Evolutionary conservation across 1,284 basidiomycete species (phyloP).

Genomic region (Heterobasidion irregulare): DNA sequence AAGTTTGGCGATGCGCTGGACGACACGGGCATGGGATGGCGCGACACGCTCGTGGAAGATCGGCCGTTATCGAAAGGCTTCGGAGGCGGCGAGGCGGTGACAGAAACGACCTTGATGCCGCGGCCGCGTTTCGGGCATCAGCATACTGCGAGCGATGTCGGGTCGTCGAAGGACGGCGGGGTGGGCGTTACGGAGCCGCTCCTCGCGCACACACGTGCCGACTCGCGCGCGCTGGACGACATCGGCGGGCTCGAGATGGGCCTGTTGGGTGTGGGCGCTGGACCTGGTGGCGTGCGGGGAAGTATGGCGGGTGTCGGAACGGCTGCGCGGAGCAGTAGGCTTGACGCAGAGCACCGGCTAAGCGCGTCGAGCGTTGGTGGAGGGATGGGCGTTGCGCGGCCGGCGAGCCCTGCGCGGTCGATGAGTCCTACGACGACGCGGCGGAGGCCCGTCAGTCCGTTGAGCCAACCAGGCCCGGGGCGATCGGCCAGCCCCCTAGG

Average conservation of each 20-base stretch:
- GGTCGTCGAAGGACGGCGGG: conserved; percentile 15
- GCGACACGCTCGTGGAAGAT: conserved; percentile 18
- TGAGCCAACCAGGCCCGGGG: too few species aligned
- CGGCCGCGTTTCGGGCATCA: conserved; percentile 1
- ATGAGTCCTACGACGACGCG: neutral
- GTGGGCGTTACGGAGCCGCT: conserved; percentile 21
- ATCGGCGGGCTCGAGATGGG: conserved; percentile 6
- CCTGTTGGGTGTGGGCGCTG: neutral
- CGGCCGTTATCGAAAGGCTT: neutral
- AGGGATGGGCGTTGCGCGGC: neutral
- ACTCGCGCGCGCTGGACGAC: conserved; percentile 14
- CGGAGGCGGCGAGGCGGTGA: neutral
- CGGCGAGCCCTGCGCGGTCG: neutral
- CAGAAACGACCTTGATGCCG: conserved; percentile 1
- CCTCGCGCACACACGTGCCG: conserved; percentile 20
- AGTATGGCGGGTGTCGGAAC: conserved; percentile 20
- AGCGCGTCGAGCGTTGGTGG: neutral
- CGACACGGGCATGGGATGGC: conserved; percentile 14
- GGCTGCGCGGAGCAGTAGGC: conserved; percentile 7
- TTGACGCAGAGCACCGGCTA: neutral
- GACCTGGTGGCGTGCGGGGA: neutral
- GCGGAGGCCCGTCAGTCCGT: too few species aligned
- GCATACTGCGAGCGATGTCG: conserved; percentile 12
- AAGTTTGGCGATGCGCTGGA: conserved; percentile 14
- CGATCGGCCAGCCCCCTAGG: too few species aligned